phyloP scores from a whole-genome alignment of 2,329 filamentous ascomycete species.

The Colletotrichum chlorophyti region DNA sequence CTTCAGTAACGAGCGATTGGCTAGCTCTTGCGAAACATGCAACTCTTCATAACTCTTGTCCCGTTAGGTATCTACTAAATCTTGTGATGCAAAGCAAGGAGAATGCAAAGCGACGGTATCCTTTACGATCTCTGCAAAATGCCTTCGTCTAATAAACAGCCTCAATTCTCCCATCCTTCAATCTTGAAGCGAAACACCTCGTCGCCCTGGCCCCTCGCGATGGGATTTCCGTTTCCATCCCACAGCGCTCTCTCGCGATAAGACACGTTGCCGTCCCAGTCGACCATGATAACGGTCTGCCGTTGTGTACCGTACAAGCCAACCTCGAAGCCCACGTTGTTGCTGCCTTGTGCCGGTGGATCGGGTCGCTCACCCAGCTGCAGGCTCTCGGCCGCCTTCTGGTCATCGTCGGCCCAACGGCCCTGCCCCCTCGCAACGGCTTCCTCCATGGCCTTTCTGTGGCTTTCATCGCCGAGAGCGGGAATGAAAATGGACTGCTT shows the following conservation, averaged over 20 bases:
- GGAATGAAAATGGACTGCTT: constrained; percentile 69
- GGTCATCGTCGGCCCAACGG: constrained; percentile 46
- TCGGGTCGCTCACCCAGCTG: constrained; percentile 39
- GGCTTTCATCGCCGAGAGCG: constrained; percentile 57
- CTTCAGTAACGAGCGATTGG: too few relatives aligned
- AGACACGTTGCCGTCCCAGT: constrained; percentile 67
- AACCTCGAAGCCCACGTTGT: constrained; percentile 57
- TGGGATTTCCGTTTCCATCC: constrained; percentile 62
- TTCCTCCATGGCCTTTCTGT: constrained; percentile 52
- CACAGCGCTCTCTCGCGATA: constrained; percentile 67
- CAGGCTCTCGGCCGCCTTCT: constrained; percentile 41
- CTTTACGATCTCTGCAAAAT: neutral
- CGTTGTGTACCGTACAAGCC: constrained; percentile 71
- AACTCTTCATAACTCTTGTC: neutral
- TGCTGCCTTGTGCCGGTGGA: constrained; percentile 27
- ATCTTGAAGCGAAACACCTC: constrained; percentile 62
- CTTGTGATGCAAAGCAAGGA: too few relatives aligned
- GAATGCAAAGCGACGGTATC: too few relatives aligned
- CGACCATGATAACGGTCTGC: constrained; percentile 67
- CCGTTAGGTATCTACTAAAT: too few relatives aligned
- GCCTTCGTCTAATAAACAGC: too few relatives aligned
- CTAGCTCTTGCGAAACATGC: neutral
- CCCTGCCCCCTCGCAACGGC: constrained; percentile 45
- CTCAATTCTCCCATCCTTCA: constrained; percentile 54
- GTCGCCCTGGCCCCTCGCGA: constrained; percentile 62